Evolutionary conservation across 2,329 filamentous ascomycete genomes (phyloP).

Genomic region (Hymenoscyphus albidus): DNA sequence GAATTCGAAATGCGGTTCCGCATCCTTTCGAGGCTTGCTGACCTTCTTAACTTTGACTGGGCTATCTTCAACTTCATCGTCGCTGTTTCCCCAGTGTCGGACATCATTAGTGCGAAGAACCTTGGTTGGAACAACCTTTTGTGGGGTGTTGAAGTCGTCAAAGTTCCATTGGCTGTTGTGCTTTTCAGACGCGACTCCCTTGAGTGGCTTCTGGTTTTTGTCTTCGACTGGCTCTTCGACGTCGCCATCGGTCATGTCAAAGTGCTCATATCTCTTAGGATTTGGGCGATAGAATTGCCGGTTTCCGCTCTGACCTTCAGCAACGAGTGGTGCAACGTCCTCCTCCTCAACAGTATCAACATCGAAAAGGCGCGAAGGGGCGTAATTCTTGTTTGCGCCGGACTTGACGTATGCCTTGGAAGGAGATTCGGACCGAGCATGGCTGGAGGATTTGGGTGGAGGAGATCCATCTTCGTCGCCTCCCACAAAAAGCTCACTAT

Average conservation of each 20-base stretch:
- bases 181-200: conserved; percentile 50
- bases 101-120: conserved; percentile 61
- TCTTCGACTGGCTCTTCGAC: conserved; percentile 40
- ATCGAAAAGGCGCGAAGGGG: conserved; percentile 61
- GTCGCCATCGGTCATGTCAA: conserved; percentile 70
- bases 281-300: conserved; percentile 53
- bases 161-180: conserved; percentile 81
- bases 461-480: conserved; percentile 31
- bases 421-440: conserved; percentile 25
- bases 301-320: conserved; percentile 34
- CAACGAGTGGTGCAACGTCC: conserved; percentile 41
- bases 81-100: conserved; percentile 75
- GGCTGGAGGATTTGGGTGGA: conserved; percentile 16
- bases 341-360: conserved; percentile 52
- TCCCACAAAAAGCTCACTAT: conserved; percentile 66
- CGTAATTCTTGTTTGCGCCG: conserved; percentile 58
- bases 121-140: conserved; percentile 63
- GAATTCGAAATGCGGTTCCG: conserved; percentile 80
- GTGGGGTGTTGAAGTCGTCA: conserved; percentile 79
- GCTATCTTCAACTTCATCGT: conserved; percentile 55
- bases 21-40: conserved; percentile 70
- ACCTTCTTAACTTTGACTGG: conserved; percentile 56
- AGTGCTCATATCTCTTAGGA: conserved; percentile 79
- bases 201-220: conserved; percentile 24
- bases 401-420: conserved; percentile 44